Evolutionary conservation across 2,329 filamentous ascomycete genomes (phyloP).

Genomic region (Phoma sp.): DNA sequence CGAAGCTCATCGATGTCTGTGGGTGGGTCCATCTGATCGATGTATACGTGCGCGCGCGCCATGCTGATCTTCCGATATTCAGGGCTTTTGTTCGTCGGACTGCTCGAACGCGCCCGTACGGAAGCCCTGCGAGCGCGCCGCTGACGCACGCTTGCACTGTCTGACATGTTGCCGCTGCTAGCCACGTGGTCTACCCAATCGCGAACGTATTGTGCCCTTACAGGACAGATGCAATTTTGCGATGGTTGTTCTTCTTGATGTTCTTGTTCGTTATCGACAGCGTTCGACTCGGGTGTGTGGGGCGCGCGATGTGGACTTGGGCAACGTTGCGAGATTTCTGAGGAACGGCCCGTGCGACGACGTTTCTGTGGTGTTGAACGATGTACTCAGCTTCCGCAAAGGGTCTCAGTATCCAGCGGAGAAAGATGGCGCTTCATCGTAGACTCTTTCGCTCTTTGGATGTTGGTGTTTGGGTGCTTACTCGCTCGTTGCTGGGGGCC

Average conservation of each 20-base stretch:
- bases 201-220: background rate
- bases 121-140: conserved; percentile 5
- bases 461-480: conserved; percentile 1
- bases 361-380: background rate
- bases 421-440: conserved; percentile 7
- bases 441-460: background rate
- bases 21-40: conserved; percentile 2
- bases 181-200: conserved; percentile 1
- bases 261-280: background rate
- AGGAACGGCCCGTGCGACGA: background rate
- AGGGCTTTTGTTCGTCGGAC: conserved; percentile 3
- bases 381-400: background rate
- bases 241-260: background rate
- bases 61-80: conserved; percentile 2
- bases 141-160: background rate
- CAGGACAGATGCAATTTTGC: background rate
- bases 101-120: conserved; percentile 1
- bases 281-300: background rate
- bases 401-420: background rate
- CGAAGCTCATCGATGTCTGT: background rate
- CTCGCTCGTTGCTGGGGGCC: too few relatives aligned
- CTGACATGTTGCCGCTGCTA: background rate
- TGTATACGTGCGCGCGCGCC: background rate
- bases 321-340: background rate
- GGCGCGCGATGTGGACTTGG: background rate